Evolutionary conservation across 305 asterid species (phyloP), one percentile per base, ranked within the genome.

Genomic region (Petunia hybrid): DNA sequence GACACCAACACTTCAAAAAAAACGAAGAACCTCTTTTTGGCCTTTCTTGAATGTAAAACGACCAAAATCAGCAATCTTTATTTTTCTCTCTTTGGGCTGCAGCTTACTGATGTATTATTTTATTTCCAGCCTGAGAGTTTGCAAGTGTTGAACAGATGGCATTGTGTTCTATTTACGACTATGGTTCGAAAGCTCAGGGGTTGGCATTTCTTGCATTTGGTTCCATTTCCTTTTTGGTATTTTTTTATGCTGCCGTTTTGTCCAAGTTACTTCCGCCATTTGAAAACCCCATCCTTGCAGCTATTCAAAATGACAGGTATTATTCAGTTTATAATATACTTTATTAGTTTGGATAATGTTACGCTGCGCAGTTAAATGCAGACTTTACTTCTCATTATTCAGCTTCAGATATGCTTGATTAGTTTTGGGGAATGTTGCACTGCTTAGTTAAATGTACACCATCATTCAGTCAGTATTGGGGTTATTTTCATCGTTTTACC

Each of bases 221-320:
- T 38, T 79, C 79, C 35, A 8, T 80, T 42, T 79, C 83, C 3
- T 83, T 83, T 80, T 67, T 80, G 63, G 31, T 74, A 40, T 83
- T 83, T 83, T 69, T 80, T 12, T 80, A 79, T 64, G 79, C 76
- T 73, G 83, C 51, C 56, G 66, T 80, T 31, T 56, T 83, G 40
- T 83, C 86, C 76, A 83, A 83, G 83, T 45, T 80, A 46, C 83
- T 83, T 73, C 81, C 73, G 5, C 71, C 67, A 51, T 83, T 82
- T 31, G 70, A 63, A 36, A 74, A 83, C 38, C 81, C 86, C 8
- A 74, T 74, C 7, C 68, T 83, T 55, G 83, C 81, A 83, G 81
- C 81, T 8, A 80, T 83, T 8, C 83, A 80, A 68, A 83, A 51
- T 6, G 86, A 83, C 71, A 80, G 83, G 86, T 83, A 3, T 68